phyloP scores from a whole-genome alignment of 1,284 basidiomycete genomes.

The Malassezia furfur region DNA sequence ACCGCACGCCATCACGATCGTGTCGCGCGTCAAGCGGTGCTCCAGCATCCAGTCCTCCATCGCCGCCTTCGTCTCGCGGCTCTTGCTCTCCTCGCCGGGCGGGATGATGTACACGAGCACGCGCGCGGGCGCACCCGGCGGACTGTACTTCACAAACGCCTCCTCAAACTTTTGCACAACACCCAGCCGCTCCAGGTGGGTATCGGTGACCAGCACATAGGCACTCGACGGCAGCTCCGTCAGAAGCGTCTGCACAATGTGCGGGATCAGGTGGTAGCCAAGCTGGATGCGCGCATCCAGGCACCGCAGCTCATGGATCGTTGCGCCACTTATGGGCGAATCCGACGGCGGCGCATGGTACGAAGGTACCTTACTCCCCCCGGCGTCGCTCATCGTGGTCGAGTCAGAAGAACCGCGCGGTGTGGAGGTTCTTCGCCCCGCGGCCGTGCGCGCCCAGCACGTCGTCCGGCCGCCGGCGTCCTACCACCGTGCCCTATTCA shows the following conservation, averaged over 20 bases:
- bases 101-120: slow-evolving; percentile 71
- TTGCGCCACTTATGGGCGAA: slow-evolving; percentile 31
- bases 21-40: slow-evolving; percentile 82
- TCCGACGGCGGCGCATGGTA: slow-evolving; percentile 42
- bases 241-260: slow-evolving; percentile 59
- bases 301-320: slow-evolving; percentile 39
- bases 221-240: slow-evolving; percentile 68
- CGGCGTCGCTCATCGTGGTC: slow-evolving; percentile 8
- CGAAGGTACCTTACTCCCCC: slow-evolving; percentile 32
- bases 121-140: slow-evolving; percentile 52
- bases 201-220: slow-evolving; percentile 88
- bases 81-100: slow-evolving; percentile 88
- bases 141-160: slow-evolving; percentile 34
- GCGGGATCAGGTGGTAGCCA: slow-evolving; percentile 44
- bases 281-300: slow-evolving; percentile 42
- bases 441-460: neutral
- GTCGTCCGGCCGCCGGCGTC: no score
- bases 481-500: no score
- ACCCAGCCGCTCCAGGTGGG: slow-evolving; percentile 64
- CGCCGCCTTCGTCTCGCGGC: slow-evolving; percentile 77
- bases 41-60: slow-evolving; percentile 89
- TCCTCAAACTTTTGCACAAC: slow-evolving; percentile 55
- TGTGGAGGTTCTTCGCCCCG: neutral
- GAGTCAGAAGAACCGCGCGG: neutral
- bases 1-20: slow-evolving; percentile 82